Evolutionary conservation across 2,329 filamentous ascomycete genomes (phyloP).

Genomic region (Reticulascus tulasneorum): DNA sequence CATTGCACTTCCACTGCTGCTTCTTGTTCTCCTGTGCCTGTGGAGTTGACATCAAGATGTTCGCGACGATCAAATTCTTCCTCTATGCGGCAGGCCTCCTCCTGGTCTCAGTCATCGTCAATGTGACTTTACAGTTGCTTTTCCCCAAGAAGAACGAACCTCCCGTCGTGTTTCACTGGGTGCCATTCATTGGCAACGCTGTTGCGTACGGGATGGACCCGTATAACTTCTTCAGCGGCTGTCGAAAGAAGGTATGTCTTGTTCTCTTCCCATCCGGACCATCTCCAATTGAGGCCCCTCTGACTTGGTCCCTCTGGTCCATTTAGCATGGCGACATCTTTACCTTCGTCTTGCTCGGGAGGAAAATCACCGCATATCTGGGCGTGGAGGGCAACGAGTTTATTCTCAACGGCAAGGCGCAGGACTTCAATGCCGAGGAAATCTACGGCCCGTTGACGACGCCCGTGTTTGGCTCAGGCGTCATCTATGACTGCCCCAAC

Average conservation of each 20-base stretch:
- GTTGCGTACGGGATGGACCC: constrained; percentile 70
- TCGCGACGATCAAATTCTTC: too few species aligned
- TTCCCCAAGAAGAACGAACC: constrained; percentile 45
- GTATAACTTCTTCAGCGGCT: constrained; percentile 61
- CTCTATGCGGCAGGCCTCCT: too few species aligned
- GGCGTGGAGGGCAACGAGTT: constrained; percentile 51
- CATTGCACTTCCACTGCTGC: too few species aligned
- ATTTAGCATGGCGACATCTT: constrained; percentile 48
- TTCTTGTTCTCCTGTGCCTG: too few species aligned
- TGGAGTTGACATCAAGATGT: too few species aligned
- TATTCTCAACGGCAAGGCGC: constrained; percentile 50
- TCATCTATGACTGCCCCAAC: constrained; percentile 83
- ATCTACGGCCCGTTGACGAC: constrained; percentile 48
- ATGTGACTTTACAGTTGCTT: constrained; percentile 7
- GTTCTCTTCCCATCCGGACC: too few species aligned
- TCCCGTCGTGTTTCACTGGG: constrained; percentile 56
- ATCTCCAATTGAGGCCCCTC: neutral
- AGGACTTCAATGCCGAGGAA: constrained; percentile 51
- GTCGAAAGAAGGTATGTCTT: constrained; percentile 63
- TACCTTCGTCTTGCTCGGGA: constrained; percentile 50
- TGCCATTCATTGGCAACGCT: constrained; percentile 65
- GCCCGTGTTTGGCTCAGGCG: constrained; percentile 68
- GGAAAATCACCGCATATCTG: constrained; percentile 45
- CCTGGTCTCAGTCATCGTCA: neutral
- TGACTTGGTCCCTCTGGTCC: constrained; percentile 1